Base-by-base conservation (phyloP, 129 eudicot genomes). In the Dittrichia graveolens region DNA sequence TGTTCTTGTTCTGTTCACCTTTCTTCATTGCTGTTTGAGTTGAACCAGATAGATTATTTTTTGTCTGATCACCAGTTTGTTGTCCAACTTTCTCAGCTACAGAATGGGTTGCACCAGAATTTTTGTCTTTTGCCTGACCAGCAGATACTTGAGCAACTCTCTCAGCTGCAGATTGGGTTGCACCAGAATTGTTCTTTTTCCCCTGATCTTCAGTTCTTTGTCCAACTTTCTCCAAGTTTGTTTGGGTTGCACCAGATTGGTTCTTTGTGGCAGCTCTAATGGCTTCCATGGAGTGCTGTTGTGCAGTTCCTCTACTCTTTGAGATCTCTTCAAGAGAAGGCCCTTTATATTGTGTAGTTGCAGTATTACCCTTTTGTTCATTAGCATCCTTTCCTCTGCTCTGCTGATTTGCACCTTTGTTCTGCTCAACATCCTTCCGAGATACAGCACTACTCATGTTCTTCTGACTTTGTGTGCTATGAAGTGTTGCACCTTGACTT, bases 311-410 rank as follows among this genome's bases (percentile, higher is more conserved):
- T 46, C 52, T 46, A n/a, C 13, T n/a, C 52, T 46, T 10, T 9
- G 53, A 14, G 2, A 83, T 83, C n/a, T 90, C 96, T 18, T 83
- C 89, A 62, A 85, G 76, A 1, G 90, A 75, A 48, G 78, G 77
- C 74, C 60, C 81, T 50, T 69, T 24, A 16, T 44, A 10, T 60
- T 73, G 61, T 24, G 31, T 24, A 24, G 31, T 24, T 24, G 31
- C 2, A 24, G 31, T 24, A 24, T 24, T 24, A 24, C 68, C 68
- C 42, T 6, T 41, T 3, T 61, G 14, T 16, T 56, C 71, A 6
- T 64, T 52, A 44, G n/a, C 57, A 18, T 64, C 18, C 8, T 43
- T 43, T 34, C 41, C 39, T 63, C 14, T 41, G 60, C 59, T 4
- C n/a, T 69, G 73, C 34, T 45, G 18, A 24, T 4, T 68, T 10